Base-by-base conservation (phyloP, 768 basidiomycete species). In the Macrocybe gigantea region DNA sequence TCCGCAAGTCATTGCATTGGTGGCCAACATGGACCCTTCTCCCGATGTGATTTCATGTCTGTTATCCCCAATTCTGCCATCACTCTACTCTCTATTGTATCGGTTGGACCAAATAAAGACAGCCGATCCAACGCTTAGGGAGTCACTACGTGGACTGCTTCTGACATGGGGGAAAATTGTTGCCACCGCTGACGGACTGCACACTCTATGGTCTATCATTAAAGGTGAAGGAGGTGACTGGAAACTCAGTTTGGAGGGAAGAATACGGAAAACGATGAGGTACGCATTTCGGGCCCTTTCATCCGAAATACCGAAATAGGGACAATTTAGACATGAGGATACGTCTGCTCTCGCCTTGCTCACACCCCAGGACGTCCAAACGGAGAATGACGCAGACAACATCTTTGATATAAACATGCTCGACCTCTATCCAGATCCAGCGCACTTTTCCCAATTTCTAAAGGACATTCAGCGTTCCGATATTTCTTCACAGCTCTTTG, bases 1-100 rank as follows among this genome's bases (percentile, higher is more conserved):
- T n/a, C 65, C 68, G 5, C 72, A 64, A 5, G 61, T 92, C 13
- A 67, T 75, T 44, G 68, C 70, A 1, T 66, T 94, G 29, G 64
- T 89, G 2, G 74, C 82, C 5, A 88, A 93, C 54, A 79, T 83
- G 5, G 89, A 94, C 53, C 90, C 91, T 5, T 85, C 88, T 3
- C 86, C 90, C 0, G 62, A 66, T 2, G 71, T 90, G 37, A 74
- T 90, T 36, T 73, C 80, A 0, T 61, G 69, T 13, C 56, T 92
- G 6, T 60, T 93, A 7, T 82, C 84, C 1, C 88, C 89, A 0
- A 77, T 94, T 33, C 54, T 86, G 0, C 66, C 83, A 0, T 64
- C 77, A 1, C 63, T 95, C 6, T 92, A 91, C 62, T 72, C 80
- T 1, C 66, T 93, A 1, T 64, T 76, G 3, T 73, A 70, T 49